These are phyloP conservation scores for Mrakia gelida DNA, from an alignment of 768 basidiomycete species.

Conservation along the genomic window DNA sequence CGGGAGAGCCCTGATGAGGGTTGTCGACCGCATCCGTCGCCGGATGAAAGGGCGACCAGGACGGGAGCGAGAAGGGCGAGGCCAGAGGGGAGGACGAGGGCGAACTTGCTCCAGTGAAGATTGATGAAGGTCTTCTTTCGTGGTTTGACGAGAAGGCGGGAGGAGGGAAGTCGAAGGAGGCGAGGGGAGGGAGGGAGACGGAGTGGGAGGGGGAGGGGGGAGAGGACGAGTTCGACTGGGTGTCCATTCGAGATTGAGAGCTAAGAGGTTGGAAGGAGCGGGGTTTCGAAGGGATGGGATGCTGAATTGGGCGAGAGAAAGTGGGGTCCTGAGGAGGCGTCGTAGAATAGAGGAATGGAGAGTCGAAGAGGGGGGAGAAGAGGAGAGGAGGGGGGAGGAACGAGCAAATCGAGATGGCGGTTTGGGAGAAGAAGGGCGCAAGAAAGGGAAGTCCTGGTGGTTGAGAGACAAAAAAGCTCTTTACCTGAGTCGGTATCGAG, in stretches of 20 bases:
- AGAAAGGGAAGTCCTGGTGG: too few relatives aligned
- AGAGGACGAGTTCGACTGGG: neutral
- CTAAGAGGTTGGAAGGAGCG: neutral
- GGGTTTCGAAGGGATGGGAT: neutral
- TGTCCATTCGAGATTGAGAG: neutral
- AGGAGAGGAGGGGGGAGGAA: too few relatives aligned
- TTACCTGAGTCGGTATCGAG: too few relatives aligned
- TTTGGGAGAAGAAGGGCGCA: too few relatives aligned
- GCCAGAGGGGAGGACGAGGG: neutral
- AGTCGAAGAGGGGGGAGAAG: too few relatives aligned
- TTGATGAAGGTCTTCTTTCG: neutral
- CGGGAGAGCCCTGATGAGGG: neutral
- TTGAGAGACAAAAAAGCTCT: too few relatives aligned
- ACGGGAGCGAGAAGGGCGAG: neutral
- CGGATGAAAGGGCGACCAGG: neutral
- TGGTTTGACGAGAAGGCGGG: neutral
- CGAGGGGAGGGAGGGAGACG: neutral
- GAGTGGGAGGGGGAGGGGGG: neutral
- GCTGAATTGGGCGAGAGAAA: too few relatives aligned
- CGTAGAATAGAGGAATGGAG: too few relatives aligned
- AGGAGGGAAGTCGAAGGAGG: slow-evolving; percentile 14
- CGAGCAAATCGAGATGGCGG: too few relatives aligned
- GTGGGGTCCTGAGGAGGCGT: too few relatives aligned
- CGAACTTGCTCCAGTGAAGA: neutral
- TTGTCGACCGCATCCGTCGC: neutral